Evolutionary conservation across 2,329 filamentous ascomycete genomes (phyloP).

Genomic region (Madurella mycetomatis): DNA sequence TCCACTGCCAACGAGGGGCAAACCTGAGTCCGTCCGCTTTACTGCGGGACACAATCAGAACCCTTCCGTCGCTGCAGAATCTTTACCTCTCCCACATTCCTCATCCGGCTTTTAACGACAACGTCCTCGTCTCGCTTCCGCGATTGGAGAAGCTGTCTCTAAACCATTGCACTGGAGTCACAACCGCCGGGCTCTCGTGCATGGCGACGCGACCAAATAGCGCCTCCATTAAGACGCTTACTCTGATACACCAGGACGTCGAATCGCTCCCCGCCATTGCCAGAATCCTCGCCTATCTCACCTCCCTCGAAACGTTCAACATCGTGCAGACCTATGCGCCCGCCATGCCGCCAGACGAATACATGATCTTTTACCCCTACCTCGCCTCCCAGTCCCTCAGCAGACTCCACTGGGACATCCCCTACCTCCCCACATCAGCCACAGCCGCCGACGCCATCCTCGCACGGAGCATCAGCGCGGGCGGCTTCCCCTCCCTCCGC

Average conservation of each 20-base stretch:
- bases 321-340: slow-evolving; percentile 54
- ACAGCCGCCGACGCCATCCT: slow-evolving; percentile 58
- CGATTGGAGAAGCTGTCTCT: slow-evolving; percentile 52
- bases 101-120: slow-evolving; percentile 52
- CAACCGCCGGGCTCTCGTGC: slow-evolving; percentile 50
- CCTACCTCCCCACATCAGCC: slow-evolving; percentile 40
- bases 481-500: slow-evolving; percentile 59
- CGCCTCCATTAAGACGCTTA: slow-evolving; percentile 44
- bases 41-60: slow-evolving; percentile 46
- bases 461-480: slow-evolving; percentile 56
- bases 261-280: slow-evolving; percentile 54
- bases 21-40: slow-evolving; percentile 50
- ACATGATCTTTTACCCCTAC: slow-evolving; percentile 61
- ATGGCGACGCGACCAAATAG: slow-evolving; percentile 50
- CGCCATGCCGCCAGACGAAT: slow-evolving; percentile 49
- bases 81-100: slow-evolving; percentile 58
- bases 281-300: slow-evolving; percentile 55
- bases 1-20: slow-evolving; percentile 56
- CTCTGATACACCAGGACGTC: slow-evolving; percentile 53
- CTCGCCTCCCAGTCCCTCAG: slow-evolving; percentile 51
- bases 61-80: slow-evolving; percentile 51
- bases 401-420: slow-evolving; percentile 61
- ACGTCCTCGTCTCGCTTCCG: slow-evolving; percentile 51
- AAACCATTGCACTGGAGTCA: slow-evolving; percentile 52
- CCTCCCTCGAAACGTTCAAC: slow-evolving; percentile 45